These are phyloP conservation scores for Xylaria sp. DNA, from an alignment of 2,329 filamentous ascomycete genomes.

Conservation along the genomic window DNA sequence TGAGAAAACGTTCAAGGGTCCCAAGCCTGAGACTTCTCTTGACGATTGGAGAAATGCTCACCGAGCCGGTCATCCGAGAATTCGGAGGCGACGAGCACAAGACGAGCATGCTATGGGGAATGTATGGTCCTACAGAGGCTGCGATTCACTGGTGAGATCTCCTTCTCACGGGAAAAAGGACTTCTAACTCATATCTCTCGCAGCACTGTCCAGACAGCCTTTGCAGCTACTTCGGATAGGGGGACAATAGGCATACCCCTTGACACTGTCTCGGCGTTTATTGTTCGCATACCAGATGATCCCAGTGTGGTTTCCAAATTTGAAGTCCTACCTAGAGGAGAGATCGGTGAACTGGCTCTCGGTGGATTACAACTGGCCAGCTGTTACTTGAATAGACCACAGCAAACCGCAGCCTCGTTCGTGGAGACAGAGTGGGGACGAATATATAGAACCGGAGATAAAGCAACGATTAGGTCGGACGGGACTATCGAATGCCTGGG, in stretches of 20 bases:
- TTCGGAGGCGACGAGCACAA: conserved; percentile 67
- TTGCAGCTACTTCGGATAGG: conserved; percentile 61
- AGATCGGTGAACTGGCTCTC: conserved; percentile 79
- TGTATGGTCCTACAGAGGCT: conserved; percentile 94
- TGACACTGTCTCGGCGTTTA: conserved; percentile 79
- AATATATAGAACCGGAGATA: conserved; percentile 86
- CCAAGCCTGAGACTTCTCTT: conserved; percentile 74
- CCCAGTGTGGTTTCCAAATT: conserved; percentile 41
- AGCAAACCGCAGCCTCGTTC: conserved; percentile 76
- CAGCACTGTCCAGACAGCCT: conserved; percentile 72
- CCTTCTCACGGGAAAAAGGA: background rate
- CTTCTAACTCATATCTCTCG: conserved; percentile 4
- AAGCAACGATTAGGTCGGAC: conserved; percentile 69
- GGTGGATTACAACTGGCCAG: conserved; percentile 80
- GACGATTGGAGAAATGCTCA: conserved; percentile 95
- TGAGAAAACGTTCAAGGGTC: conserved; percentile 69
- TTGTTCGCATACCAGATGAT: conserved; percentile 59
- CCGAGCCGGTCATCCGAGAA: conserved; percentile 73
- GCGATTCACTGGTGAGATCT: conserved; percentile 77
- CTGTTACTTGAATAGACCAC: conserved; percentile 80
- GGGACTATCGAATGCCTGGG: conserved; percentile 84
- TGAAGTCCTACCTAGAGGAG: conserved; percentile 65
- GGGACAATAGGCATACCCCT: conserved; percentile 79
- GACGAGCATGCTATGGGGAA: conserved; percentile 78
- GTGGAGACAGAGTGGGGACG: conserved; percentile 70